A percentile compares a stretch with the other conserved stretches of the same genome.
Conservation (phyloP, 495 filamentous ascomycete genomes). For the Amphirosellinia nigrospora region DNA sequence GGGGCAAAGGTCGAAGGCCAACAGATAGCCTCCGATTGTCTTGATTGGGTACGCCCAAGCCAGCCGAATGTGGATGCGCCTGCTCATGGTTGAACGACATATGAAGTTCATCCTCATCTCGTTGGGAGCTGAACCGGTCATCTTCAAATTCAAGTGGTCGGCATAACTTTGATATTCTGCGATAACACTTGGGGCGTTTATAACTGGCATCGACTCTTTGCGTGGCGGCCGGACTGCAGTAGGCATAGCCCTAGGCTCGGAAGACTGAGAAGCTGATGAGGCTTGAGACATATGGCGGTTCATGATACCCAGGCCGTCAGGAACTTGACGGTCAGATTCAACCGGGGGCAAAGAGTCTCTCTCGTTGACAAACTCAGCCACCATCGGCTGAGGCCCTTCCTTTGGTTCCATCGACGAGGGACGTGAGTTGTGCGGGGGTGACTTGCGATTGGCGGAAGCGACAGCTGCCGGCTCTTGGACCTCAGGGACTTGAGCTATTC, state of each 20-base stretch:
- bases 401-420: slow-evolving; percentile 32
- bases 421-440: slow-evolving; percentile 26
- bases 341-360: slow-evolving; percentile 24
- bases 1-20: slow-evolving; percentile 90
- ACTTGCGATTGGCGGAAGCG: slow-evolving; percentile 34
- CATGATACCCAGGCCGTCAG: slow-evolving; percentile 28
- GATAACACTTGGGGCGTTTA: slow-evolving; percentile 18
- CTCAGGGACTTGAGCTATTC: slow-evolving; percentile 38
- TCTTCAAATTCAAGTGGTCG: slow-evolving; percentile 35
- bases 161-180: slow-evolving; percentile 36
- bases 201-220: slow-evolving; percentile 34
- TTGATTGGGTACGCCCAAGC: slow-evolving; percentile 61
- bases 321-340: slow-evolving; percentile 1
- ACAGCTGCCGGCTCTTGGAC: slow-evolving; percentile 47
- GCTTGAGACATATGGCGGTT: slow-evolving; percentile 28
- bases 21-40: slow-evolving; percentile 81
- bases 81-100: slow-evolving; percentile 45
- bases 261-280: slow-evolving; percentile 10
- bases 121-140: slow-evolving; percentile 3
- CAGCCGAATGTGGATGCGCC: slow-evolving; percentile 37
- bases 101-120: slow-evolving; percentile 30
- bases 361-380: slow-evolving; percentile 22
- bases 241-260: slow-evolving; percentile 15
- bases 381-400: slow-evolving; percentile 26
- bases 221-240: slow-evolving; percentile 27